Evolutionary conservation across 495 filamentous ascomycete genomes (phyloP), one percentile per base, ranked within the genome.

Genomic region (Penicillium subrubescens): DNA sequence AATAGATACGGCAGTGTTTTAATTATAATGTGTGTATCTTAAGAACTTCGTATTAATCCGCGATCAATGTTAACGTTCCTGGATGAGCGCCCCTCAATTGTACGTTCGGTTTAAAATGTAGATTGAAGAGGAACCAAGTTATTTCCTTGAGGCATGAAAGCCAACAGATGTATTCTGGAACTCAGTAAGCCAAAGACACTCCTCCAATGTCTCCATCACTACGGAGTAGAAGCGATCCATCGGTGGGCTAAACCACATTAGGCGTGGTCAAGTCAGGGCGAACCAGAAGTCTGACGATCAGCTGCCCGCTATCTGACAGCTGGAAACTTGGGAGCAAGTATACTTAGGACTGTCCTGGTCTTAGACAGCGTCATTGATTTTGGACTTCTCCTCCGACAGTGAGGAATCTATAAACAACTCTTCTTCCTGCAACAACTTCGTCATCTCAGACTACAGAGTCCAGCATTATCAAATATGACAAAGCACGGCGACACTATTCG

Each of bases 401-500:
- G 11, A 11, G 29, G 35, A 12, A 12, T 21, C 21, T 46, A 21
- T 21, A 46, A 46, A 21, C 43, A 10, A 46, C 19, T 1, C 43
- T 17, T 46, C 6, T 46, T 46, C 43, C 8, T 10, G 2, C 43
- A 46, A 46, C n/a, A 46, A 46, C 5, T 46, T 46, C 43, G 19
- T 46, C 43, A 1, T 46, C n/a, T 8, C 43, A 46, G 43, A 46
- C 43, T 21, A 46, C n/a, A 21, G 2, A 21, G 43, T 46, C 43
- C n/a, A 46, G 43, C 5, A 46, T n/a, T 11, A 3, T 50, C 44
- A 17, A 51, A 29, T 12, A 55, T 55, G 53, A 12, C 31, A 17
- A 3, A 33, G 3, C 53, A 55, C 53, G 17, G 37, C 6, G 29
- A 60, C 3, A 25, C 15, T 39, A 55, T 68, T 54, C 62, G 58